Evolutionary conservation across 495 filamentous ascomycete genomes (phyloP).

Genomic region (Penicillium verhagenii): DNA sequence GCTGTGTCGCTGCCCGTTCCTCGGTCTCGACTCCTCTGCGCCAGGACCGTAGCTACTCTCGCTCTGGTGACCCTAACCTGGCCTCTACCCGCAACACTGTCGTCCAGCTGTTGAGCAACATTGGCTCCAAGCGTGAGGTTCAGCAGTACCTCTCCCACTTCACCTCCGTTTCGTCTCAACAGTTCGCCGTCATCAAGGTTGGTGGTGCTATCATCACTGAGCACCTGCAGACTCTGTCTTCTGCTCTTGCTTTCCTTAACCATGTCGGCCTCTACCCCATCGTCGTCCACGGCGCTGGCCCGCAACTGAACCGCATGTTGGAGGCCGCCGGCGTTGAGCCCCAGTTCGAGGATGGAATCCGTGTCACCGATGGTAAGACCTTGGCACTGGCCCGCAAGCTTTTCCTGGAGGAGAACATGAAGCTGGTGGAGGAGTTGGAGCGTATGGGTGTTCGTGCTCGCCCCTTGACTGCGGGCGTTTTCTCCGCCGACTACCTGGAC

Average conservation of each 20-base stretch:
- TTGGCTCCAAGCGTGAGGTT: slow-evolving; percentile 94
- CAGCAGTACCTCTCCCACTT: slow-evolving; percentile 99
- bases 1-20: slow-evolving; percentile 27
- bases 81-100: slow-evolving; percentile 80
- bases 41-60: slow-evolving; percentile 46
- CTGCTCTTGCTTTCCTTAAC: slow-evolving; percentile 87
- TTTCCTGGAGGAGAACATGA: slow-evolving; percentile 95
- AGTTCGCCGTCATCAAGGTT: slow-evolving; percentile 99
- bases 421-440: slow-evolving; percentile 89
- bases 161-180: slow-evolving; percentile 93
- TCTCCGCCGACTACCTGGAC: slow-evolving; percentile 91
- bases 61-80: slow-evolving; percentile 45
- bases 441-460: slow-evolving; percentile 87
- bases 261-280: slow-evolving; percentile 95
- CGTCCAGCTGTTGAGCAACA: slow-evolving; percentile 90
- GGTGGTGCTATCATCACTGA: slow-evolving; percentile 97
- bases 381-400: slow-evolving; percentile 85
- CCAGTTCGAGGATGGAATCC: slow-evolving; percentile 93
- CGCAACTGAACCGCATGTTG: slow-evolving; percentile 92
- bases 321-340: slow-evolving; percentile 92
- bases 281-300: slow-evolving; percentile 94
- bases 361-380: slow-evolving; percentile 95
- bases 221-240: slow-evolving; percentile 85
- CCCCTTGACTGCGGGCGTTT: slow-evolving; percentile 90
- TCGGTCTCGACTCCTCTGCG: slow-evolving; percentile 20